phyloP scores from a whole-genome alignment of 345 rosid genomes.

The Balakata baccata region DNA sequence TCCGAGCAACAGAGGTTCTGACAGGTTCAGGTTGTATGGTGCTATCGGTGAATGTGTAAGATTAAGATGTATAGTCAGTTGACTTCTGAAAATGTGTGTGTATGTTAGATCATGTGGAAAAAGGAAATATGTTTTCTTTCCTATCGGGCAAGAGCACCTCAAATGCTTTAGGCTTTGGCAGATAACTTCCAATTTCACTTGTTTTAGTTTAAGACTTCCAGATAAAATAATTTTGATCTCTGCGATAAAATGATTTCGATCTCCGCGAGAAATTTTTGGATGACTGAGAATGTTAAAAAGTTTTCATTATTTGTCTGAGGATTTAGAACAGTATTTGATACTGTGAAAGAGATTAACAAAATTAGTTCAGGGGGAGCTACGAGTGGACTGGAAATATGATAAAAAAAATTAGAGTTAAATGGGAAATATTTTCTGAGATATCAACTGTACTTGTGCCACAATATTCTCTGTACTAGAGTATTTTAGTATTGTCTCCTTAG shows the following conservation, averaged over 20 bases:
- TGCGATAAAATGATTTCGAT: no score
- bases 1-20: conserved; percentile 13
- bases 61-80: background rate
- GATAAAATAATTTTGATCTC: background rate
- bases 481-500: background rate
- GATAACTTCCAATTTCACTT: no score
- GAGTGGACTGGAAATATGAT: background rate
- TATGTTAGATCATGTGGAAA: background rate
- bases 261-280: background rate
- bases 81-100: background rate
- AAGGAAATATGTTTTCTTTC: background rate
- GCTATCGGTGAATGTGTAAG: background rate
- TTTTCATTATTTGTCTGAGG: background rate
- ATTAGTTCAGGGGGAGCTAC: background rate
- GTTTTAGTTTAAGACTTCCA: no score
- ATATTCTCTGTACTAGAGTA: background rate
- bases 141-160: background rate
- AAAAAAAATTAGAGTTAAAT: background rate
- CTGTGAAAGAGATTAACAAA: background rate
- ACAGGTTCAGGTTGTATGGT: conserved; percentile 4
- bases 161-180: background rate
- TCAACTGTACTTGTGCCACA: background rate
- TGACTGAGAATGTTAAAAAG: background rate
- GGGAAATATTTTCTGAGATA: background rate
- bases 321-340: background rate